Evolutionary conservation across 345 rosid species (phyloP).

Genomic region (Lumnitzera littorea): DNA sequence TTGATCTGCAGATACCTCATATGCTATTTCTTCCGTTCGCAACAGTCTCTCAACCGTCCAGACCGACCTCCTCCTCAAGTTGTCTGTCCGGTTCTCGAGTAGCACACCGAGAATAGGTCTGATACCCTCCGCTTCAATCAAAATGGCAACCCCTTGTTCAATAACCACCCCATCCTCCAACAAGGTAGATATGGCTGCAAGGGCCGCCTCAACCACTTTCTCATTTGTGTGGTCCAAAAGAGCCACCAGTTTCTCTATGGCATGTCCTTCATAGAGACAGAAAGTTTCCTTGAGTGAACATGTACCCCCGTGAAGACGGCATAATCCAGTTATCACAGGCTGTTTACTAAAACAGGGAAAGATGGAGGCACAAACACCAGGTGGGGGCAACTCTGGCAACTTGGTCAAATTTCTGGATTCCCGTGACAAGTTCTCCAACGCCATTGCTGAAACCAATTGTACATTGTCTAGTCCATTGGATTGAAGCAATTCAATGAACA

Average conservation of each 20-base stretch:
- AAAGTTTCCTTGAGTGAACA: conserved; percentile 75
- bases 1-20: conserved; percentile 62
- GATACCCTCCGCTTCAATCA: conserved; percentile 66
- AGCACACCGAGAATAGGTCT: conserved; percentile 59
- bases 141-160: conserved; percentile 54
- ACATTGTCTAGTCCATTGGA: conserved; percentile 63
- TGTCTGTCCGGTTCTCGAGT: conserved; percentile 67
- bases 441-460: conserved; percentile 76
- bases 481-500: conserved; percentile 72
- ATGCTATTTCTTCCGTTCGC: conserved; percentile 66
- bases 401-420: conserved; percentile 71
- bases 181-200: conserved; percentile 84
- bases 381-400: conserved; percentile 67
- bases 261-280: conserved; percentile 86
- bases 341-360: conserved; percentile 69
- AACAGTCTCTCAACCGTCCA: conserved; percentile 90
- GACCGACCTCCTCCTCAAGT: conserved; percentile 60
- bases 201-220: conserved; percentile 82
- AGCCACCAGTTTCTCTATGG: conserved; percentile 73
- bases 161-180: conserved; percentile 73
- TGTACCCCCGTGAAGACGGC: conserved; percentile 70
- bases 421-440: conserved; percentile 80
- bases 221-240: conserved; percentile 85
- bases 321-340: conserved; percentile 58
- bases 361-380: conserved; percentile 43